Evolutionary conservation across 2,329 filamentous ascomycete species (phyloP), one percentile per base, ranked within the genome.

Genomic region (Exophiala calicioides): DNA sequence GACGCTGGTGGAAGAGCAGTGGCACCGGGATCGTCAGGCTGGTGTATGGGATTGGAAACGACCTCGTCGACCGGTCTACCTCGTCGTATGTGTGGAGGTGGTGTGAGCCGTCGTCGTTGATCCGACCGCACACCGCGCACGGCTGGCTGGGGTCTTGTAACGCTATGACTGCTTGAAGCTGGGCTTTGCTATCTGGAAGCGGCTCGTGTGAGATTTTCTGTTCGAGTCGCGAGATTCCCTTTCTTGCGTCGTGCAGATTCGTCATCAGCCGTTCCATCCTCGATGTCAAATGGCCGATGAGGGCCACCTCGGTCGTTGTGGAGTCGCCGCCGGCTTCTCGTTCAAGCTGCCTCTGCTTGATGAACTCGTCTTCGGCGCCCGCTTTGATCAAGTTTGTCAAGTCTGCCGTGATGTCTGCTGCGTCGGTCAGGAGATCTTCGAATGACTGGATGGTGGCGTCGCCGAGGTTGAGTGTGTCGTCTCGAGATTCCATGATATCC

Each of bases 11-110:
- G 40, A 56, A 56, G 12, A 56, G 40, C 7, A 53, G 38, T 6
- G 53, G 53, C n/a, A 56, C 35, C 2, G 86, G 85, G n/a, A 88
- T 83, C 39, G 68, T 68, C 56, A 74, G 65, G 24, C 64, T 57
- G 33, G 73, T 74, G 44, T 77, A 76, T 24, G 71, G 68, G 27
- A 82, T 72, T 30, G 75, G 64, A 27, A 81, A 61, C 13, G 67
- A 66, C 47, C 77, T 10, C 10, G 26, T 38, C 4, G 35, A 9
- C 5, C 18, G 74, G 16, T 70, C 67, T 46, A 79, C 66, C 43
- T 20, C 19, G 10, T 21, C 7, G 13, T 39, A 24, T 9, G 10
- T 31, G 32, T 43, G 44, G 21, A 15, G 31, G 34, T 36, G 40
- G 12, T 16, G 33, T 16, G 18, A 20, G 41, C 24, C 26, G 38